These are phyloP conservation scores for Leptographium radiaticola DNA, from an alignment of 2,329 filamentous ascomycete species.

Conservation along the genomic window DNA sequence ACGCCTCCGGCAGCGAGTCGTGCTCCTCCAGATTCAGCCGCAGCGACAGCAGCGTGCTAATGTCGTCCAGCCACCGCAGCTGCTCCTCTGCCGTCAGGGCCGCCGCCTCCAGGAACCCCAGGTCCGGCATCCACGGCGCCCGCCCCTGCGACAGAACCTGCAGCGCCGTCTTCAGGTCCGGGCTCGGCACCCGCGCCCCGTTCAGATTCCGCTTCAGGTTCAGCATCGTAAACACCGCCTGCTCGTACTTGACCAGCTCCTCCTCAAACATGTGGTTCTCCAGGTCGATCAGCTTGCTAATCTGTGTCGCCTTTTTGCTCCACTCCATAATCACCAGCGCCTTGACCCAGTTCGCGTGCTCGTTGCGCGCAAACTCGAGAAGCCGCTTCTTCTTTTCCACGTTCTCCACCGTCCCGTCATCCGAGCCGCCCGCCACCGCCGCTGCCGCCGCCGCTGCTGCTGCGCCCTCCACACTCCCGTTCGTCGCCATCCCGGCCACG, in stretches of 20 bases:
- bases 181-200: constrained; percentile 67
- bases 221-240: constrained; percentile 49
- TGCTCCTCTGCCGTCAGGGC: constrained; percentile 59
- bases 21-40: constrained; percentile 77
- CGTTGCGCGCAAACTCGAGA: constrained; percentile 64
- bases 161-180: constrained; percentile 80
- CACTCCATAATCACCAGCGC: constrained; percentile 81
- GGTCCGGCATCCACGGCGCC: constrained; percentile 67
- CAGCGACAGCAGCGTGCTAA: constrained; percentile 73
- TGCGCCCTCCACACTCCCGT: constrained; percentile 28
- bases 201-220: constrained; percentile 62
- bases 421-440: constrained; percentile 38
- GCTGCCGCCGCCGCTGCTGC: constrained; percentile 5
- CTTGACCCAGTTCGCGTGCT: constrained; percentile 85
- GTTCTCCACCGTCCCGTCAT: constrained; percentile 52
- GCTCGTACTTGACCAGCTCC: constrained; percentile 47
- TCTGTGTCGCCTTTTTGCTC: constrained; percentile 65
- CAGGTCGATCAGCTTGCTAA: constrained; percentile 81
- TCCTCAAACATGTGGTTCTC: constrained; percentile 54
- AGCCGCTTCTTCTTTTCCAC: constrained; percentile 62
- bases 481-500: constrained; percentile 36
- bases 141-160: constrained; percentile 71
- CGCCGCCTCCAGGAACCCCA: constrained; percentile 65
- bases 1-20: constrained; percentile 59
- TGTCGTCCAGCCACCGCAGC: constrained; percentile 59